Evolutionary conservation across 257 asterid species (phyloP), one percentile per base, ranked within the genome.

Genomic region (Capsicum chinense): DNA sequence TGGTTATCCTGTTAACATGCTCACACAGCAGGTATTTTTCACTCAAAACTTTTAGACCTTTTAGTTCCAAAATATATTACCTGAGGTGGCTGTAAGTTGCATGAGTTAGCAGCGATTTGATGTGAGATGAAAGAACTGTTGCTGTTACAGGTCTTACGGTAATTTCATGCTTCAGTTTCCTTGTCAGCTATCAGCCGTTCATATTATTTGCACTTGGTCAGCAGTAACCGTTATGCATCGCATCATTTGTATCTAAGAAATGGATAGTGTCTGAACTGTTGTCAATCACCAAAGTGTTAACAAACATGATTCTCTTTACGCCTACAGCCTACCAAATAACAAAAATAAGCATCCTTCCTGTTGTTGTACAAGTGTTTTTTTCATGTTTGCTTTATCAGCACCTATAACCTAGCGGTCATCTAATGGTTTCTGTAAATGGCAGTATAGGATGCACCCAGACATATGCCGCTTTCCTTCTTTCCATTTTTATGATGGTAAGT

Each of bases 361-460:
- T 54, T 78, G 62, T 54, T 78, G 50, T 78, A 78, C 50, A 78
- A 56, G 15, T 54, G 62, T 67, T 80, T 16, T 80, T 80, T 16
- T 80, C 63, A 62, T 84, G 33, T 15, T 26, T 82, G 79, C 47
- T 70, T 67, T 83, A 78, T 85, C 39, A 26, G 83, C 84, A 64
- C 71, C 58, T 83, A 35, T 57, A 82, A 82, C 85, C 84, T 35
- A 21, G 50, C 64, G 68, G 59, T 56, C 74, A 79, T 82, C 73
- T 82, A 79, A 69, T 6, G 33, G 79, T 66, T 59, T 84, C 58
- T 88, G 73, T 86, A 85, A 78, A 88, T 89, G 70, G 81, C 99
- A 97, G 99, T 97, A 95, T 88, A 91, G 99, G 95, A 97, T 97
- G 99, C 99, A 97, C 86, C 98, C 98, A 7, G 99, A 94, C 89